A percentile compares a stretch with the other conserved stretches of the same genome.
phyloP scores from a whole-genome alignment of 1,284 basidiomycete species.

The Salmacisia buchloeana region DNA sequence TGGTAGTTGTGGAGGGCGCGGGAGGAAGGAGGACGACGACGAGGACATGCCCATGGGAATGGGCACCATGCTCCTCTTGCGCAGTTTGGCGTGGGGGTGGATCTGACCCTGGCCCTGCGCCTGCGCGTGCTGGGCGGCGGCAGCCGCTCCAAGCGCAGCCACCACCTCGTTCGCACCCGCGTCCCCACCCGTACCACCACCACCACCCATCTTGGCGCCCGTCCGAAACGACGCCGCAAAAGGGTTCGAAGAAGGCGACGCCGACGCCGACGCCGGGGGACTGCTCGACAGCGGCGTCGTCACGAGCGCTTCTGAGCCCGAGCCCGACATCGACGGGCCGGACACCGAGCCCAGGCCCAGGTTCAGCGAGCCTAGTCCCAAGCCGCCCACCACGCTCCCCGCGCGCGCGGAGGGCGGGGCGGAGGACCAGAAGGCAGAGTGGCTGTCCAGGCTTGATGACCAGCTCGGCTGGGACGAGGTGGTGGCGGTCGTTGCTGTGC shows the following conservation, averaged over 20 bases:
- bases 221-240: neutral
- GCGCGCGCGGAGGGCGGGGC: neutral
- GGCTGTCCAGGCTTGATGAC: slow-evolving; percentile 1
- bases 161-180: neutral
- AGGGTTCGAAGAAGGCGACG: neutral
- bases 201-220: no score
- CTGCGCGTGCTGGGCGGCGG: no score
- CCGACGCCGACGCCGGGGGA: neutral
- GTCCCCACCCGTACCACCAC: no score
- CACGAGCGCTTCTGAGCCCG: neutral
- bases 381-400: neutral
- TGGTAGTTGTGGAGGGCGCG: neutral
- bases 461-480: slow-evolving; percentile 1
- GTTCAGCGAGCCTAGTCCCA: no score
- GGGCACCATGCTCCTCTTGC: slow-evolving; percentile 2
- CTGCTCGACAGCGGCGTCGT: slow-evolving; percentile 3
- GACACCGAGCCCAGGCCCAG: neutral
- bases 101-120: no score
- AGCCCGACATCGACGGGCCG: no score
- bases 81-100: neutral
- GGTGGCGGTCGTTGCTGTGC: neutral
- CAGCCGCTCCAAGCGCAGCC: no score
- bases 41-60: neutral
- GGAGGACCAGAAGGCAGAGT: neutral
- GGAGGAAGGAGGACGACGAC: slow-evolving; percentile 1